A percentile compares a stretch with the other conserved stretches of the same genome.
Evolutionary conservation across 2,329 filamentous ascomycete species (phyloP).

Genomic region (Sporothrix curviconia): DNA sequence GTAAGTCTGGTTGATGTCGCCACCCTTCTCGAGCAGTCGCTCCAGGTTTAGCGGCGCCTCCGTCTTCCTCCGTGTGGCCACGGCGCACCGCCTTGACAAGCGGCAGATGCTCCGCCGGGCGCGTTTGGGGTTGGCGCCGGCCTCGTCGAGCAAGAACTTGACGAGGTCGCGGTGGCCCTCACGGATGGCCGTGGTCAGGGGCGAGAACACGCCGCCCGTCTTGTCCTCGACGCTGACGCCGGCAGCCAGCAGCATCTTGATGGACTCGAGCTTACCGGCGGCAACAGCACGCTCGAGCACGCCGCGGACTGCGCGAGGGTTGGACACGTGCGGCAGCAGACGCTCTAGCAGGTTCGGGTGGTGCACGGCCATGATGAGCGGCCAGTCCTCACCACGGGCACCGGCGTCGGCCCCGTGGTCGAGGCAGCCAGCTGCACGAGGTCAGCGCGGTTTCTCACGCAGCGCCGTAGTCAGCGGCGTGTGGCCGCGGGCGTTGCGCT

Average conservation of each 20-base stretch:
- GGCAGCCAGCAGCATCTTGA: conserved; percentile 58
- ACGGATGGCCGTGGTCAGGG: conserved; percentile 23
- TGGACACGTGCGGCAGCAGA: conserved; percentile 38
- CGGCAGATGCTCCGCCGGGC: conserved; percentile 63
- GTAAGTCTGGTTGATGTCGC: conserved; percentile 62
- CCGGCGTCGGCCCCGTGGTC: conserved; percentile 29
- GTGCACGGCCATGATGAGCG: conserved; percentile 60
- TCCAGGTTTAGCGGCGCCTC: conserved; percentile 51
- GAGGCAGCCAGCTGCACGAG: conserved; percentile 35
- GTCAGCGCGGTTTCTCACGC: conserved; percentile 41
- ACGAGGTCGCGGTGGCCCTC: conserved; percentile 43
- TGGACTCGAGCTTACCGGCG: conserved; percentile 59
- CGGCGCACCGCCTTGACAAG: conserved; percentile 63
- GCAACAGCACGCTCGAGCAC: conserved; percentile 27
- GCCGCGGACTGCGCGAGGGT: conserved; percentile 39
- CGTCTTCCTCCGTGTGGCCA: conserved; percentile 48
- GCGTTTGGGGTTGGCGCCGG: conserved; percentile 21
- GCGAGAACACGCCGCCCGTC: conserved; percentile 64
- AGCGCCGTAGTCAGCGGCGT: conserved; percentile 27
- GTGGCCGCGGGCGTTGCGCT: conserved; percentile 27
- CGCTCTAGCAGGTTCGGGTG: conserved; percentile 54
- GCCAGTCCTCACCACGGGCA: conserved; percentile 43
- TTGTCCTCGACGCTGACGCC: conserved; percentile 65
- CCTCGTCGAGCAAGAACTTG: conserved; percentile 36
- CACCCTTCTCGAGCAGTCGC: conserved; percentile 51